These are phyloP conservation scores for Chalciporus pseudorubinellus DNA, from an alignment of 768 basidiomycete genomes.

Conservation along the genomic window DNA sequence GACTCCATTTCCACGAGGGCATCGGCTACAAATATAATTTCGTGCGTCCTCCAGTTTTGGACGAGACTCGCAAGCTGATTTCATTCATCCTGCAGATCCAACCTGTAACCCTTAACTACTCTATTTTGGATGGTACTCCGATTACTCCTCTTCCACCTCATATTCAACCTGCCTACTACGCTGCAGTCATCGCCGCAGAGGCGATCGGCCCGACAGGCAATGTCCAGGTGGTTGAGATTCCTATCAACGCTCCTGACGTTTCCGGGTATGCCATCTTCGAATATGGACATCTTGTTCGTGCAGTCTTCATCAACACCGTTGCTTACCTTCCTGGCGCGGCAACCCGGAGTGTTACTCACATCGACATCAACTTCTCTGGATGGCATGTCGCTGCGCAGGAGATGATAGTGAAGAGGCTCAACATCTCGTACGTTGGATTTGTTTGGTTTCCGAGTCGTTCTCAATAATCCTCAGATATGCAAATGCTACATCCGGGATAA, in stretches of 20 bases:
- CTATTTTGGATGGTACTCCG: slow-evolving; percentile 52
- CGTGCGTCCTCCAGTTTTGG: too few species aligned
- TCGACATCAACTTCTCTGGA: slow-evolving; percentile 40
- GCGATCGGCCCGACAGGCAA: slow-evolving; percentile 48
- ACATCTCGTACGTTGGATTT: slow-evolving; percentile 37
- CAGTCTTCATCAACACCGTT: slow-evolving; percentile 57
- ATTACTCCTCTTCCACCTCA: slow-evolving; percentile 55
- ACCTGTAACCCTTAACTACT: slow-evolving; percentile 55
- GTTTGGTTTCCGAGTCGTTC: not conserved
- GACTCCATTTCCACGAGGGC: slow-evolving; percentile 63
- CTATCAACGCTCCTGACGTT: slow-evolving; percentile 43
- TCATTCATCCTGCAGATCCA: slow-evolving; percentile 48
- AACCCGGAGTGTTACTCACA: slow-evolving; percentile 40
- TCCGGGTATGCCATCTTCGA: slow-evolving; percentile 67
- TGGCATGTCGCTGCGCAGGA: slow-evolving; percentile 22
- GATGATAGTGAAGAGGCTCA: slow-evolving; percentile 48
- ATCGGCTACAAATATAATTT: slow-evolving; percentile 61
- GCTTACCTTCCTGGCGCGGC: slow-evolving; percentile 43
- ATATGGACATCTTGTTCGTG: slow-evolving; percentile 39
- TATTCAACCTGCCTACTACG: slow-evolving; percentile 66
- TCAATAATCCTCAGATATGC: slow-evolving; percentile 38
- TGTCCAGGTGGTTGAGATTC: slow-evolving; percentile 46
- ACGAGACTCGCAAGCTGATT: not conserved
- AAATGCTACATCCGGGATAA: slow-evolving; percentile 48
- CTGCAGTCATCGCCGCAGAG: slow-evolving; percentile 57